A percentile compares a stretch with the other conserved stretches of the same genome.
phyloP scores from a whole-genome alignment of 352 stramenopile genomes.

The Phytopythium vexans region DNA sequence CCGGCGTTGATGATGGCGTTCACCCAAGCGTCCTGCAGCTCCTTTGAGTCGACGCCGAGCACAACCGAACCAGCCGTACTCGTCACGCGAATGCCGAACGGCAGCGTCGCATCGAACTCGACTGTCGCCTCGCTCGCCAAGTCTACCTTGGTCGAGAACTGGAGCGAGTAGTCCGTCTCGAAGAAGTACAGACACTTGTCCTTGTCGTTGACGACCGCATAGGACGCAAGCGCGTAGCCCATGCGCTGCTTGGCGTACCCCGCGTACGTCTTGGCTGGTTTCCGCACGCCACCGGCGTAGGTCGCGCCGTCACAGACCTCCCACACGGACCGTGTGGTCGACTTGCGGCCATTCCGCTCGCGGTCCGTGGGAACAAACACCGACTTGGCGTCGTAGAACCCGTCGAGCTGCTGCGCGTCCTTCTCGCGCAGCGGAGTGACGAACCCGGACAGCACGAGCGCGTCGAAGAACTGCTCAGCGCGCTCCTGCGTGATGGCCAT shows the following conservation, averaged over 20 bases:
- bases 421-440: conserved; percentile 5
- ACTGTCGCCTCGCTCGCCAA: conserved; percentile 3
- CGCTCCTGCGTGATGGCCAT: conserved; percentile 3
- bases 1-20: conserved; percentile 11
- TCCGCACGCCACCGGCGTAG: conserved; percentile 26
- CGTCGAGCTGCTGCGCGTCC: neutral
- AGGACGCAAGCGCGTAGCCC: conserved; percentile 19
- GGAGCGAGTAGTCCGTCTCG: conserved; percentile 33
- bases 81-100: conserved; percentile 26
- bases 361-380: conserved; percentile 3
- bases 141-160: conserved; percentile 22
- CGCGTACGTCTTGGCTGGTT: conserved; percentile 7
- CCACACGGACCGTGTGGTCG: conserved; percentile 7
- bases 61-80: conserved; percentile 11
- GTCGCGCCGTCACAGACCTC: conserved; percentile 20
- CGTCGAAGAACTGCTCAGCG: conserved; percentile 8
- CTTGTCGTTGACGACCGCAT: conserved; percentile 40
- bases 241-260: conserved; percentile 24
- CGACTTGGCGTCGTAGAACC: conserved; percentile 5
- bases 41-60: conserved; percentile 15
- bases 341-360: conserved; percentile 2
- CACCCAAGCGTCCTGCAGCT: conserved; percentile 5
- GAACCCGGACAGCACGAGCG: conserved; percentile 7
- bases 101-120: conserved; percentile 14
- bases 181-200: conserved; percentile 44